phyloP scores from a whole-genome alignment of 352 stramenopile genomes.

The Globisporangium camurandrum region DNA sequence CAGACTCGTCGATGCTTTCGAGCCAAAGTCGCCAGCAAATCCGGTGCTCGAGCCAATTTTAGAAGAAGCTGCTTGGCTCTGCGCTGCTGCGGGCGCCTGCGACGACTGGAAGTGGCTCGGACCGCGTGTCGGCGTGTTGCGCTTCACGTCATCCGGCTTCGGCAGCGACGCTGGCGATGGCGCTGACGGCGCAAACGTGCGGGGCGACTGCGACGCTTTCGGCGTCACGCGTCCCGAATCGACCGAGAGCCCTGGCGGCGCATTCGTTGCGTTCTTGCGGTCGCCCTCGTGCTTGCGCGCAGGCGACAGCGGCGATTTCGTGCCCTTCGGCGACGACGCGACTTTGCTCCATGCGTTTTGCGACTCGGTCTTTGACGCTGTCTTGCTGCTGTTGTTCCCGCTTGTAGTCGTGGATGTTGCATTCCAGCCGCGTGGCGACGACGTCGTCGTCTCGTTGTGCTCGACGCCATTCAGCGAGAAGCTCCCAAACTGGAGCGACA shows the following conservation, averaged over 20 bases:
- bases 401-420: constrained; percentile 37
- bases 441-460: too few species aligned
- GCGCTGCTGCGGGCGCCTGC: constrained; percentile 14
- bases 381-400: constrained; percentile 27
- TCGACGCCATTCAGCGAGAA: constrained; percentile 73
- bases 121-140: constrained; percentile 49
- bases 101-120: constrained; percentile 49
- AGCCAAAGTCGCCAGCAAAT: constrained; percentile 47
- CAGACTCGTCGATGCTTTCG: constrained; percentile 37
- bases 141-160: constrained; percentile 82
- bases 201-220: constrained; percentile 58
- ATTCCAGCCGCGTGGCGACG: constrained; percentile 57
- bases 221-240: constrained; percentile 60
- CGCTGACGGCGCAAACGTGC: constrained; percentile 54
- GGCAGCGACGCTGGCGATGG: constrained; percentile 79
- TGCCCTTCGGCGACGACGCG: constrained; percentile 66
- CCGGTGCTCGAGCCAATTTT: constrained; percentile 49
- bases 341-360: constrained; percentile 48
- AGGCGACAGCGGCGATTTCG: constrained; percentile 51
- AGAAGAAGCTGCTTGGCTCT: constrained; percentile 24
- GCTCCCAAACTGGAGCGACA: constrained; percentile 84
- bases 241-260: constrained; percentile 61
- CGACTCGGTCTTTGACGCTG: constrained; percentile 35
- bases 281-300: constrained; percentile 29
- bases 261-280: constrained; percentile 30